Evolutionary conservation across 805 yeast genomes (phyloP).

Genomic region (Hermanozyma aechmeae): DNA sequence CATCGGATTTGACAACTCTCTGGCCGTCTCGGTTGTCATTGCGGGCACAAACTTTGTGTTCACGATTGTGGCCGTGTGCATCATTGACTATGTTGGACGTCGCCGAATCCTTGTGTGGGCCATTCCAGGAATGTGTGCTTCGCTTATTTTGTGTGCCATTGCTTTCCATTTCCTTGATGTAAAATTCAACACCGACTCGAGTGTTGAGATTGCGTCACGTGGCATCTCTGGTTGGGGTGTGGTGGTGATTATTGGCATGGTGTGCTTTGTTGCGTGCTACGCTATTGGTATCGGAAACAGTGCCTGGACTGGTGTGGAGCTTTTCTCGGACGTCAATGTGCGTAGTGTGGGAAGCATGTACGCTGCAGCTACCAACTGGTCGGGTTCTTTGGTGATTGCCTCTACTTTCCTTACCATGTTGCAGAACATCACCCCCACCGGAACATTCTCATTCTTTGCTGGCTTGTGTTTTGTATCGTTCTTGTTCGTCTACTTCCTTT

Average conservation of each 20-base stretch:
- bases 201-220: slow-evolving; percentile 25
- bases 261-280: slow-evolving; percentile 78
- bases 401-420: slow-evolving; percentile 92
- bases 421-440: slow-evolving; percentile 86
- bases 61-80: slow-evolving; percentile 75
- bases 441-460: slow-evolving; percentile 88
- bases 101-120: slow-evolving; percentile 70
- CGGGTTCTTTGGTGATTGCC: slow-evolving; percentile 85
- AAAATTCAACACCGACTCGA: slow-evolving; percentile 39
- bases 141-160: slow-evolving; percentile 73
- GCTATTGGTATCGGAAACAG: slow-evolving; percentile 95
- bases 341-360: slow-evolving; percentile 87
- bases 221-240: slow-evolving; percentile 80
- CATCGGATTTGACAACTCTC: slow-evolving; percentile 79
- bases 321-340: slow-evolving; percentile 82
- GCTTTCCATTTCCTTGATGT: slow-evolving; percentile 83
- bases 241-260: slow-evolving; percentile 77
- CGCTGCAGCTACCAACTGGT: slow-evolving; percentile 93
- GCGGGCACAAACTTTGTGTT: slow-evolving; percentile 92
- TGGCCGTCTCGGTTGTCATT: slow-evolving; percentile 90
- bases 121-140: slow-evolving; percentile 76
- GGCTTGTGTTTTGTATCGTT: slow-evolving; percentile 67
- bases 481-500: slow-evolving; percentile 69
- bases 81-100: slow-evolving; percentile 85
- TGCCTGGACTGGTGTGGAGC: slow-evolving; percentile 97